Evolutionary conservation across 352 stramenopile genomes (phyloP).

Genomic region (Aphanomyces stellatus): DNA sequence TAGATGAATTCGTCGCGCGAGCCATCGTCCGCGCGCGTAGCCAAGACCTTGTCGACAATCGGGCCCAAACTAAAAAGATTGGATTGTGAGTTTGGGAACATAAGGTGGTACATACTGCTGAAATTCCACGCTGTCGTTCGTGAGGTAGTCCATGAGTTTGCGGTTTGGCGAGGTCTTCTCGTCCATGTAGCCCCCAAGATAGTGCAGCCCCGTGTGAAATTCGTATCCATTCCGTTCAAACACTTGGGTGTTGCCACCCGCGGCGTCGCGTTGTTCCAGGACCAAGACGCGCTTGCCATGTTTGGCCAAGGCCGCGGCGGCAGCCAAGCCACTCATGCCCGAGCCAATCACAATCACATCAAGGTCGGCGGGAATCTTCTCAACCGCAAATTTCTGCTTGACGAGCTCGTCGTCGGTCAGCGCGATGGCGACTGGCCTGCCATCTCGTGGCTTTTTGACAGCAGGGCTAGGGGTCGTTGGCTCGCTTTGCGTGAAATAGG

Average conservation of each 20-base stretch:
- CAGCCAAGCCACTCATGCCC: constrained; percentile 31
- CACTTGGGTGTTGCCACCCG: constrained; percentile 31
- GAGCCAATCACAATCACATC: constrained; percentile 37
- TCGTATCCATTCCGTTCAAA: constrained; percentile 35
- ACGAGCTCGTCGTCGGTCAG: constrained; percentile 17
- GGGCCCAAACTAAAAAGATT: background rate
- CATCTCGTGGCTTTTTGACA: too few species aligned
- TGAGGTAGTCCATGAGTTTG: constrained; percentile 18
- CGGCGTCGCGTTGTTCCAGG: constrained; percentile 38
- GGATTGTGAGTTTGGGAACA: background rate
- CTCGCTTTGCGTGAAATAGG: too few species aligned
- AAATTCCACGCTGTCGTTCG: background rate
- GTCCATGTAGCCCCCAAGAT: constrained; percentile 30
- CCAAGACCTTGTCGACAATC: constrained; percentile 1
- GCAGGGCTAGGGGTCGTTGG: background rate
- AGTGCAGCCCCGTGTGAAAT: constrained; percentile 44
- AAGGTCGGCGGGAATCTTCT: constrained; percentile 23
- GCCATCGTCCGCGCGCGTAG: background rate
- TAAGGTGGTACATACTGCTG: background rate
- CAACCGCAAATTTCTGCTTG: constrained; percentile 18
- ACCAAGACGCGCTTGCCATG: constrained; percentile 28
- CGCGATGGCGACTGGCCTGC: background rate
- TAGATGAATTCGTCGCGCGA: constrained; percentile 6
- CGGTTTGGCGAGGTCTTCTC: constrained; percentile 18
- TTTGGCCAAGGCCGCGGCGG: constrained; percentile 29